Conservation (phyloP, 2,329 filamentous ascomycete species). For the Trematosphaeria pertusa region DNA sequence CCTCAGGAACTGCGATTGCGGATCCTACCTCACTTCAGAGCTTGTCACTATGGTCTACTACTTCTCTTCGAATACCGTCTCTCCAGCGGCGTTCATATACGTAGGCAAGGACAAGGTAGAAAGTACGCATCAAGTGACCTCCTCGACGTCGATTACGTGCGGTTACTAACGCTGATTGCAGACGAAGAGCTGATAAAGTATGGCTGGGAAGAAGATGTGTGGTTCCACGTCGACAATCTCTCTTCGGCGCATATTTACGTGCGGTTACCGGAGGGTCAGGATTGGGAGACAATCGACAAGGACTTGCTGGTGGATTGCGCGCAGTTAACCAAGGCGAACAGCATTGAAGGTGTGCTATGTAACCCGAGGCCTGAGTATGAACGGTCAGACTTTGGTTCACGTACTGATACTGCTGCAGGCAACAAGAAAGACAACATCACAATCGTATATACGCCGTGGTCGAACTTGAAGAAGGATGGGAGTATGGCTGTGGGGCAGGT, state of each 20-base stretch:
- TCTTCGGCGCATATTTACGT: slow-evolving; percentile 97
- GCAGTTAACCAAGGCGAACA: slow-evolving; percentile 98
- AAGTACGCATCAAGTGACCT: slow-evolving; percentile 65
- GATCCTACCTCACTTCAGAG: not conserved
- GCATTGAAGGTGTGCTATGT: slow-evolving; percentile 75
- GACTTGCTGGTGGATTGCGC: slow-evolving; percentile 84
- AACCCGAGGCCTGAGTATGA: not conserved
- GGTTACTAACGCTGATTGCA: slow-evolving; percentile 49
- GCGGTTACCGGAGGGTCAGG: slow-evolving; percentile 76
- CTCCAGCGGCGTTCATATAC: slow-evolving; percentile 86
- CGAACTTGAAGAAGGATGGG: slow-evolving; percentile 92
- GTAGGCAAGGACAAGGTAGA: slow-evolving; percentile 99
- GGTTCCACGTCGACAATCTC: slow-evolving; percentile 98
- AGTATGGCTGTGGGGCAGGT: slow-evolving; percentile 97
- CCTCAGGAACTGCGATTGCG: not conserved
- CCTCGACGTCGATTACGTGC: too few species aligned
- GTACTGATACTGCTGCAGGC: slow-evolving; percentile 60
- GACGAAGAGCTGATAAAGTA: slow-evolving; percentile 96
- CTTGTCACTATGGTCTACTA: slow-evolving; percentile 82
- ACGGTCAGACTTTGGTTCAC: too few species aligned
- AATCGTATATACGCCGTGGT: slow-evolving; percentile 97
- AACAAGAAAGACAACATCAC: slow-evolving; percentile 99
- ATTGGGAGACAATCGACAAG: slow-evolving; percentile 82
- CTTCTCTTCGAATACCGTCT: slow-evolving; percentile 84
- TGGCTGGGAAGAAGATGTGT: slow-evolving; percentile 94